Evolutionary conservation across 805 yeast genomes (phyloP), one percentile per base, ranked within the genome.

Genomic region (Yamadazyma paraphyllophila): DNA sequence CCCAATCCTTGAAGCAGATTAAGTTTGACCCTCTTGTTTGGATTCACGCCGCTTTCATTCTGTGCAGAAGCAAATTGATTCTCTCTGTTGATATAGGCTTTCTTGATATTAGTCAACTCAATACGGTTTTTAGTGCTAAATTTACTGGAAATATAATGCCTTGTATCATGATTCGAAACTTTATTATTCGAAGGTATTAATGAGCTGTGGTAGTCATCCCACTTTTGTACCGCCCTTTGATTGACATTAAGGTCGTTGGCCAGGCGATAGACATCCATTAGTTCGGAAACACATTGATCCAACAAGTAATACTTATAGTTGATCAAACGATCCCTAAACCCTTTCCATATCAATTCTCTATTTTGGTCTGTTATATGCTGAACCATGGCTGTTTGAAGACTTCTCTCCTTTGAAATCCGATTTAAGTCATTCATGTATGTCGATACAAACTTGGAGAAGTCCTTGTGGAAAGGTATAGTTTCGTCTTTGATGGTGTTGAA

Each of bases 331-430:
- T 47, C 51, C 32, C 58, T 54, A 52, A 61, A 69, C 38, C 60
- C 65, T 35, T 65, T 56, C 76, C 76, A 71, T n/a, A 66, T 46
- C 2, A 66, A 59, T 3, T 47, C 47, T 16, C 60, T 53, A 35
- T 66, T 58, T 7, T 60, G 59, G 16, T 55, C 52, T 7, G 58
- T 44, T 27, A 53, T 51, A 9, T 48, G 44, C 7, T 55, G 51
- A 2, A 62, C 50, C 40, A 71, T 49, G 3, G 53, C 44, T 1
- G 52, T 49, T 48, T 64, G 73, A 45, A 67, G 69, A 14, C 51
- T 47, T 32, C 59, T 63, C 44, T 67, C 71, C 36, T 59, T 59
- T 10, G 49, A 45, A 12, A 63, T 58, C 0, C 63, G 56, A 16
- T 45, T 42, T 24, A 71, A 54, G 11, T 60, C 60, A 8, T 51